Evolutionary conservation across 306 rosid species (phyloP).

Genomic region (Canavalia gladiata): DNA sequence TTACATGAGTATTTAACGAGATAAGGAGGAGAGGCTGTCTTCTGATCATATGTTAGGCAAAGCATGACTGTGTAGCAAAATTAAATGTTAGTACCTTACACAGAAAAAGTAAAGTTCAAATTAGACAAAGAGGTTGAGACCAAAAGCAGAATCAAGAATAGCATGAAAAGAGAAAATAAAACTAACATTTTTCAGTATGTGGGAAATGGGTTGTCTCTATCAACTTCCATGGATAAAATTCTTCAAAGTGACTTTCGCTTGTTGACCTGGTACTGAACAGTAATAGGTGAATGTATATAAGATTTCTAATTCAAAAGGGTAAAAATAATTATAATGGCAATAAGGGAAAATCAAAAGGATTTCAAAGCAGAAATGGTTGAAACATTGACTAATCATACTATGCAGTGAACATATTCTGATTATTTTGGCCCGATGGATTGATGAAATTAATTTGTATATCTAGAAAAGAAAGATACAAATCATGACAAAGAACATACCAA

Average conservation of each 20-base stretch:
- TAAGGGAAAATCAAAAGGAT: slow-evolving; percentile 27
- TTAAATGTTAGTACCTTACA: slow-evolving; percentile 55
- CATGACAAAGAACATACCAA: slow-evolving; percentile 23
- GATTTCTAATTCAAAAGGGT: slow-evolving; percentile 30
- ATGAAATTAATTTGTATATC: slow-evolving; percentile 31
- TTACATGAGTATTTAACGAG: slow-evolving; percentile 57
- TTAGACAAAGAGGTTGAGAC: slow-evolving; percentile 63
- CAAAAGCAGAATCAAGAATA: slow-evolving; percentile 72
- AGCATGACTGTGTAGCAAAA: slow-evolving; percentile 53
- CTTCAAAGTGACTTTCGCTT: slow-evolving; percentile 69
- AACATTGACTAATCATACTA: slow-evolving; percentile 38
- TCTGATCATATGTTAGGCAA: slow-evolving; percentile 46
- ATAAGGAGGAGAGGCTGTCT: slow-evolving; percentile 54
- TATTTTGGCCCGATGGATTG: slow-evolving; percentile 38
- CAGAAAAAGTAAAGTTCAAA: slow-evolving; percentile 54
- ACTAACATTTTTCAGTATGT: slow-evolving; percentile 84
- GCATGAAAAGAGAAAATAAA: slow-evolving; percentile 47
- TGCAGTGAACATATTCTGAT: slow-evolving; percentile 49
- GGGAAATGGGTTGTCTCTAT: slow-evolving; percentile 84
- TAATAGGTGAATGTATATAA: slow-evolving; percentile 48
- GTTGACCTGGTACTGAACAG: slow-evolving; percentile 66
- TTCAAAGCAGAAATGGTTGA: background rate
- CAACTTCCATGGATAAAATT: slow-evolving; percentile 55
- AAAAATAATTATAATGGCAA: background rate
- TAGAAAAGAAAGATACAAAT: slow-evolving; percentile 44